Conservation (phyloP, 371 early-diverging fungal species). For the Apophysomyces trapeziformis region DNA sequence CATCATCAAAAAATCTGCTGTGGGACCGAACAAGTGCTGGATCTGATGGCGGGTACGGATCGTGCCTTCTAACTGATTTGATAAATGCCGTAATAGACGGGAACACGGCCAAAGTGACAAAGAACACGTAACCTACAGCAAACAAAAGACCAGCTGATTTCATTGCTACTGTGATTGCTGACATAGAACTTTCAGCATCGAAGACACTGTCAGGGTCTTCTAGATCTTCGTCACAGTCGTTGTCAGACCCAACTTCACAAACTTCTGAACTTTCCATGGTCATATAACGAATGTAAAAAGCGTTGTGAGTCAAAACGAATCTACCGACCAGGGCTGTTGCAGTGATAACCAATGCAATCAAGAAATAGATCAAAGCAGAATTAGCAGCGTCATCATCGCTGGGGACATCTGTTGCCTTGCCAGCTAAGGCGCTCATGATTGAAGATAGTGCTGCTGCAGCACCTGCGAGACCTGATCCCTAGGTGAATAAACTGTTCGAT, state of each 20-base stretch:
- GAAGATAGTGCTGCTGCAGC: conserved; percentile 64
- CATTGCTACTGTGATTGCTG: conserved; percentile 20
- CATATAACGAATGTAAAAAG: conserved; percentile 56
- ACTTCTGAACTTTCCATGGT: conserved; percentile 25
- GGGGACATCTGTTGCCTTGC: conserved; percentile 27
- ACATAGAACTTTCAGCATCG: neutral
- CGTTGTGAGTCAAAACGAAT: conserved; percentile 42
- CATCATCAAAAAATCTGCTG: conserved; percentile 49
- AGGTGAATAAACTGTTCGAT: neutral
- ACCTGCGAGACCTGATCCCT: conserved; percentile 56
- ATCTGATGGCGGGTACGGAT: conserved; percentile 23
- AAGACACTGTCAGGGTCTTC: conserved; percentile 1
- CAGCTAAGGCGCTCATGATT: conserved; percentile 53
- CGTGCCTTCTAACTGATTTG: conserved; percentile 52
- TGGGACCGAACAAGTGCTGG: conserved; percentile 16
- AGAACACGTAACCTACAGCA: conserved; percentile 63
- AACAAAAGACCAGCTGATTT: conserved; percentile 51
- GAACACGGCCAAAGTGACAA: conserved; percentile 74
- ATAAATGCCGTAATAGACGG: conserved; percentile 79
- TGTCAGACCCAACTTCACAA: neutral
- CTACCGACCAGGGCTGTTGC: conserved; percentile 53
- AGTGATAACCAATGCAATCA: conserved; percentile 54
- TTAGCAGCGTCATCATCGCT: conserved; percentile 41
- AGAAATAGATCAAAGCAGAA: conserved; percentile 65
- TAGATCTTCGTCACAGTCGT: conserved; percentile 15